Evolutionary conservation across 75 land plant genomes (phyloP).

Genomic region (Chamaecyparis obtusa): DNA sequence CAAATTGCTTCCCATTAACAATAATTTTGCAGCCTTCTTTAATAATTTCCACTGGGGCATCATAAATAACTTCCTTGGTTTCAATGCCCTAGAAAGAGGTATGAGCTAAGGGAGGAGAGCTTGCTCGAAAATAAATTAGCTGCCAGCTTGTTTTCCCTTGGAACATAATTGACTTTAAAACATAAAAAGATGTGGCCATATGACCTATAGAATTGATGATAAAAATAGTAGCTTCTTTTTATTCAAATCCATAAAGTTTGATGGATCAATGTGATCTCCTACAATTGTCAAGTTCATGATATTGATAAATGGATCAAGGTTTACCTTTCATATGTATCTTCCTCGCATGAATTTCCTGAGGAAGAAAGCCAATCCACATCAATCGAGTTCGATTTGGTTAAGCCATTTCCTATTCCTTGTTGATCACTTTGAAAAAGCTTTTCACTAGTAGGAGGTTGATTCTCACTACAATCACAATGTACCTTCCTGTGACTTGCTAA

Average conservation of each 20-base stretch:
- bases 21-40: too few relatives aligned
- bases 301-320: constrained; percentile 6
- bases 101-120: too few relatives aligned
- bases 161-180: too few relatives aligned
- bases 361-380: constrained; percentile 70
- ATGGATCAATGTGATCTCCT: background rate
- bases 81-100: too few relatives aligned
- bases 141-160: too few relatives aligned
- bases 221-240: background rate
- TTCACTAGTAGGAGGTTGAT: constrained; percentile 19
- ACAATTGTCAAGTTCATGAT: background rate
- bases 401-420: constrained; percentile 14
- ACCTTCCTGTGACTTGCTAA: constrained; percentile 29
- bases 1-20: background rate
- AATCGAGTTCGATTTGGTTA: constrained; percentile 37
- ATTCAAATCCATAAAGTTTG: background rate
- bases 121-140: too few relatives aligned
- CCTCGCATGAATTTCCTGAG: constrained; percentile 76
- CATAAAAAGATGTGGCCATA: too few relatives aligned
- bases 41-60: too few relatives aligned
- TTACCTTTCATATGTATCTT: constrained; percentile 62
- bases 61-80: too few relatives aligned
- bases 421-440: constrained; percentile 12
- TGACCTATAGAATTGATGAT: too few relatives aligned
- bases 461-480: constrained; percentile 24